phyloP scores from a whole-genome alignment of 495 filamentous ascomycete genomes.

The Sabuloglossum arenarium region DNA sequence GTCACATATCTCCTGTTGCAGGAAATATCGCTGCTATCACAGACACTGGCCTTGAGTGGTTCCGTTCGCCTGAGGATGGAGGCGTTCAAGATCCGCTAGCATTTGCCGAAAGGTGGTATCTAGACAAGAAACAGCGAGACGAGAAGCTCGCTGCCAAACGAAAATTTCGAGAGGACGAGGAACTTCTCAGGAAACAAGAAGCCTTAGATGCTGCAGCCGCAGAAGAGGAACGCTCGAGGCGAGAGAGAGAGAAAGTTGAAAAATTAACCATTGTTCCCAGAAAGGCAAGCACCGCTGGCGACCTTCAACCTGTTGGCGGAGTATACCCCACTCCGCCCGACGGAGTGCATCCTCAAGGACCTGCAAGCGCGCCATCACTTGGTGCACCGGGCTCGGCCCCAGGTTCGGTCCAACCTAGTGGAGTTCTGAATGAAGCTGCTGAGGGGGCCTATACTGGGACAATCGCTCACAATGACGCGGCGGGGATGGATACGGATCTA shows the following conservation, averaged over 20 bases:
- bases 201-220: constrained; percentile 15
- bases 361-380: constrained; percentile 25
- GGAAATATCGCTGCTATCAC: background rate
- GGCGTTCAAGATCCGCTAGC: constrained; percentile 34
- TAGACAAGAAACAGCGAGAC: constrained; percentile 25
- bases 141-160: constrained; percentile 23
- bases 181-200: constrained; percentile 22
- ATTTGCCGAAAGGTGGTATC: constrained; percentile 49
- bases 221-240: constrained; percentile 6
- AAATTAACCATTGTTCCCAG: background rate
- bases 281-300: constrained; percentile 3
- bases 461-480: background rate
- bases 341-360: constrained; percentile 24
- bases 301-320: constrained; percentile 32
- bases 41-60: constrained; percentile 3
- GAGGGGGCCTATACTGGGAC: background rate
- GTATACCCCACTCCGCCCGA: constrained; percentile 85
- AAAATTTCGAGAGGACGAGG: constrained; percentile 29
- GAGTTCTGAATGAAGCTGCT: background rate
- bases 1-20: background rate
- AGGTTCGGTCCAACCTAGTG: constrained; percentile 5
- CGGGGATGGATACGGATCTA: background rate
- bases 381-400: constrained; percentile 28
- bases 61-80: constrained; percentile 4
- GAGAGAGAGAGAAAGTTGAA: background rate